phyloP scores from a whole-genome alignment of 2,329 filamentous ascomycete genomes.

The Alternaria brassicae region DNA sequence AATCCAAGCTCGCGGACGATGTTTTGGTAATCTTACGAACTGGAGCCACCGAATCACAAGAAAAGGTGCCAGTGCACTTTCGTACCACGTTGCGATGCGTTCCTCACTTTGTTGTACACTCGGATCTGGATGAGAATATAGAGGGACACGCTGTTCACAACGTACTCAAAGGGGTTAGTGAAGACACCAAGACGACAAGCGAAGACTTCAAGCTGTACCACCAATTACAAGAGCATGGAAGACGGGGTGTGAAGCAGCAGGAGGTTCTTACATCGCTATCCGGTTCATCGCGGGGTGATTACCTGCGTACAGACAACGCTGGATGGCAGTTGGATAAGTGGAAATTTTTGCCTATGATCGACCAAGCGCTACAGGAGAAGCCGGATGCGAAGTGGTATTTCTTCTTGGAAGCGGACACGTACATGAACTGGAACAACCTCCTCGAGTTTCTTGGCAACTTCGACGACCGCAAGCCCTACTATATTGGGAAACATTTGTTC shows the following conservation, averaged over 20 bases:
- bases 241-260: slow-evolving; percentile 49
- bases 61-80: slow-evolving; percentile 65
- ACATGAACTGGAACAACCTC: slow-evolving; percentile 49
- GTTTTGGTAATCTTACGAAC: slow-evolving; percentile 66
- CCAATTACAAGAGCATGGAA: slow-evolving; percentile 55
- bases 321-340: slow-evolving; percentile 66
- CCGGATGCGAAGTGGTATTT: slow-evolving; percentile 50
- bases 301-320: slow-evolving; percentile 43
- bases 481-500: slow-evolving; percentile 54
- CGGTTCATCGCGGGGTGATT: slow-evolving; percentile 45
- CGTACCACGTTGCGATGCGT: slow-evolving; percentile 64
- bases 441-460: slow-evolving; percentile 51
- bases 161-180: slow-evolving; percentile 55
- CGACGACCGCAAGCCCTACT: slow-evolving; percentile 50
- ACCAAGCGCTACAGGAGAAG: slow-evolving; percentile 53
- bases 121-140: slow-evolving; percentile 64
- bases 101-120: slow-evolving; percentile 63
- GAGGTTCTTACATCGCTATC: slow-evolving; percentile 41
- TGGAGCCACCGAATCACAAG: slow-evolving; percentile 64
- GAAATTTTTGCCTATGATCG: slow-evolving; percentile 65
- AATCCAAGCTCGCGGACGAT: slow-evolving; percentile 54
- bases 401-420: slow-evolving; percentile 50
- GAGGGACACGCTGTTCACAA: slow-evolving; percentile 58
- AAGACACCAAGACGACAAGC: slow-evolving; percentile 48
- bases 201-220: slow-evolving; percentile 63